Evolutionary conservation across 2,329 filamentous ascomycete genomes (phyloP), one percentile per base, ranked within the genome.

Genomic region (Tolypocladium capitatum): DNA sequence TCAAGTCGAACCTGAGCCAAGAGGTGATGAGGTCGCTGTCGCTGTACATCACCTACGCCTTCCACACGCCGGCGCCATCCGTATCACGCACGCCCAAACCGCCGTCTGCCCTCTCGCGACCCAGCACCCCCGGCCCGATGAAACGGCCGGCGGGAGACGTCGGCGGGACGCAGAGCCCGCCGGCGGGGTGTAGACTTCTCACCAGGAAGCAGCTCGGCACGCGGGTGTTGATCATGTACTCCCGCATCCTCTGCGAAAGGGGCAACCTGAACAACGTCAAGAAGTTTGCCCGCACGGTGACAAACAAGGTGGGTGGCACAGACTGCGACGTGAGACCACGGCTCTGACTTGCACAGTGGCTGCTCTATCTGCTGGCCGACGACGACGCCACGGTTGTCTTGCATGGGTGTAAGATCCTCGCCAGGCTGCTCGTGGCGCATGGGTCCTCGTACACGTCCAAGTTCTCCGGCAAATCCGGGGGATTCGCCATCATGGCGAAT

Each of bases 221-320:
- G 34, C 81, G 77, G 52, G 78, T 96, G 46, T 69, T 96, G 20
- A 78, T 78, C 53, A 81, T 94, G 66, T 91, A 92, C 59, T 77
- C 84, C 8, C 75, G 81, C 27, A 72, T 95, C 11, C 70, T 96
- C 10, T 95, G 89, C 58, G 81, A 86, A 51, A 79, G 80, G 56
- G 75, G 75, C 21, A 87, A 83, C 53, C 68, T 75, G 10, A 71
- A 71, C 14, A 81, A 84, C 51, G 84, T 95, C 48, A 80, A 83
- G 59, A 92, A 89, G 57, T 97, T 98, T 70, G 87, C 89, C 5
- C 86, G 84, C 59, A 94, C 91, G 1, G 91, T 98, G 9, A 96
- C 91, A 21, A 95, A 94, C 56, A 95, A 95, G 75, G 86, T 88
- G 70, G 58, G 60, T 50, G 46, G 49, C 5, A 11, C 27, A 48